These are phyloP conservation scores for Solanum appendiculatum DNA, from an alignment of 257 asterid species.

Conservation along the genomic window DNA sequence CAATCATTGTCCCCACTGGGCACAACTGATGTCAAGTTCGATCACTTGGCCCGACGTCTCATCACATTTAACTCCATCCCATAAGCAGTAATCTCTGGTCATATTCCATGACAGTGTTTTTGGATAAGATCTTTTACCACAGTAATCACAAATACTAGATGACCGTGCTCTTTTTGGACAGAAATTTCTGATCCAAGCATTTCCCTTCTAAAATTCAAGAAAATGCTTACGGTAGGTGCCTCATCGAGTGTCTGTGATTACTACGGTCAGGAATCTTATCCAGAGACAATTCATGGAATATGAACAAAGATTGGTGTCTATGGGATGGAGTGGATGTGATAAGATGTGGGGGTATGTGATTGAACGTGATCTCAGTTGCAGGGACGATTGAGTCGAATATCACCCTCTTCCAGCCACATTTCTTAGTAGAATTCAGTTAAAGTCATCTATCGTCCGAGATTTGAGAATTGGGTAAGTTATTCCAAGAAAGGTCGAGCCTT, in stretches of 20 bases:
- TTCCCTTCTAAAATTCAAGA: neutral
- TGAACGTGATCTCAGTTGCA: slow-evolving; percentile 11
- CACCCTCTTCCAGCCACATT: neutral
- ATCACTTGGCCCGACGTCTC: slow-evolving; percentile 1
- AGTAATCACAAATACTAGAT: neutral
- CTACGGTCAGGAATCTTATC: neutral
- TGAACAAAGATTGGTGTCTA: neutral
- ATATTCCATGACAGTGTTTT: slow-evolving; percentile 4
- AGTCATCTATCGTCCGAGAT: neutral
- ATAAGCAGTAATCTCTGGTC: slow-evolving; percentile 10
- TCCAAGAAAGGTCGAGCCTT: slow-evolving; percentile 9
- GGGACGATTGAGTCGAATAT: neutral
- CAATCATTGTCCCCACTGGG: neutral
- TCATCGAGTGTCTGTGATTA: neutral
- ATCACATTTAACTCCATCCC: slow-evolving; percentile 21
- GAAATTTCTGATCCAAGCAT: neutral
- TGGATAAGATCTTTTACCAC: neutral
- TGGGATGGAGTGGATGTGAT: slow-evolving; percentile 16
- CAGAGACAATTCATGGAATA: neutral
- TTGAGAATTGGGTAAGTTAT: slow-evolving; percentile 10
- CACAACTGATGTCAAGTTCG: slow-evolving; percentile 13
- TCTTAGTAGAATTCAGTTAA: neutral
- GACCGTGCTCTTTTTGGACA: neutral
- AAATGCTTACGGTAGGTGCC: neutral
- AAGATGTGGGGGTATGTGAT: slow-evolving; percentile 4